These are phyloP conservation scores for Vicia faba DNA, from an alignment of 306 rosid species.

Conservation along the genomic window DNA sequence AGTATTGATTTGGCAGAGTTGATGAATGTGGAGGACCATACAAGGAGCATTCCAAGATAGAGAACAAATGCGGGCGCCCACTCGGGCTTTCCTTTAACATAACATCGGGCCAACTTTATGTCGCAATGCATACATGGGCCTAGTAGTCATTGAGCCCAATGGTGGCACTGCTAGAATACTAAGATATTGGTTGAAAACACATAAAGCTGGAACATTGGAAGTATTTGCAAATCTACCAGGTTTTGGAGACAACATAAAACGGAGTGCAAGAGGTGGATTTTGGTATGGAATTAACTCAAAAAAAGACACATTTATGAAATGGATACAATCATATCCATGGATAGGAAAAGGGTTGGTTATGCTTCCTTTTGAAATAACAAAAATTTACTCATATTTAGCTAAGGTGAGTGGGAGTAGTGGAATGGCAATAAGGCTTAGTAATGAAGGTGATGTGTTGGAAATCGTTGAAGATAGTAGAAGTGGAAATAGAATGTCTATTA, in stretches of 20 bases:
- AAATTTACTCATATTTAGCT: constrained; percentile 46
- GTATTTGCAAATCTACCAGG: constrained; percentile 62
- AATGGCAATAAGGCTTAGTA: constrained; percentile 65
- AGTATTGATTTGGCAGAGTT: constrained; percentile 44
- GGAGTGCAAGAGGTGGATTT: constrained; percentile 71
- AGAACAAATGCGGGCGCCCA: constrained; percentile 78
- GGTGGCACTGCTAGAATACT: constrained; percentile 63
- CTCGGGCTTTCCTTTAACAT: constrained; percentile 59
- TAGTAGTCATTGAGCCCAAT: constrained; percentile 53
- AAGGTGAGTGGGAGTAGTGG: constrained; percentile 52
- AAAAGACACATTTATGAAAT: constrained; percentile 38
- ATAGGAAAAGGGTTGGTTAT: constrained; percentile 53
- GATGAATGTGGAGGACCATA: constrained; percentile 53
- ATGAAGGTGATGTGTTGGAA: constrained; percentile 61
- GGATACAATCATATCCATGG: constrained; percentile 52
- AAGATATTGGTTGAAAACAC: constrained; percentile 65
- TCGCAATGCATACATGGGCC: constrained; percentile 85
- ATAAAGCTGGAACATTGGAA: constrained; percentile 54
- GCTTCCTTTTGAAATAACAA: constrained; percentile 55
- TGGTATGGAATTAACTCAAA: constrained; percentile 78
- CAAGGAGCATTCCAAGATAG: constrained; percentile 44
- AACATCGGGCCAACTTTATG: constrained; percentile 49
- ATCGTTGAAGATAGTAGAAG: constrained; percentile 40
- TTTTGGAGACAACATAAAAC: constrained; percentile 78
- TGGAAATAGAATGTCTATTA: constrained; percentile 49